A percentile compares a stretch with the other conserved stretches of the same genome.
These are phyloP conservation scores for Tylopilus rubrobrunneus DNA, from an alignment of 768 basidiomycete species.

Conservation along the genomic window DNA sequence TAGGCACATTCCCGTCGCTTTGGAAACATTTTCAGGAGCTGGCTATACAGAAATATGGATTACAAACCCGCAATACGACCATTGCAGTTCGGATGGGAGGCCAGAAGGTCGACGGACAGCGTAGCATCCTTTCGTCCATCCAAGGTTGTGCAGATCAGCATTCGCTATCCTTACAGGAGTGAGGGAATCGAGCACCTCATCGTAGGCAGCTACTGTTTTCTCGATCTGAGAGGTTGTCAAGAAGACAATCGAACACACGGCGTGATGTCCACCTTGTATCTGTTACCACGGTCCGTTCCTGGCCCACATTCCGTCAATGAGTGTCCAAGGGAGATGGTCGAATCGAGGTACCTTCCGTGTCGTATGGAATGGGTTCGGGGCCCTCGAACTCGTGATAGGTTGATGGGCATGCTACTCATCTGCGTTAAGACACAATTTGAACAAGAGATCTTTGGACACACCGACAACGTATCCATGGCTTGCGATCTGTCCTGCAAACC, in stretches of 20 bases:
- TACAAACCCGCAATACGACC: conserved; percentile 79
- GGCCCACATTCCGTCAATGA: background rate
- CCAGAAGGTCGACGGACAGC: conserved; percentile 71
- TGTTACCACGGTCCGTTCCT: conserved; percentile 91
- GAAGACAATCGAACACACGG: background rate
- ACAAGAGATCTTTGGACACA: conserved; percentile 30
- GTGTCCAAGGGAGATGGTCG: background rate
- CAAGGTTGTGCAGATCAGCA: conserved; percentile 2
- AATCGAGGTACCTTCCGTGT: conserved; percentile 60
- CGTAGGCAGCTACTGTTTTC: conserved; percentile 83
- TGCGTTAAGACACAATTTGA: conserved; percentile 1
- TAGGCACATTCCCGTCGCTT: conserved; percentile 88
- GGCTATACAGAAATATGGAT: background rate
- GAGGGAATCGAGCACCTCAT: conserved; percentile 54
- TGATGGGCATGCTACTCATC: conserved; percentile 66
- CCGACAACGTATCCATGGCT: conserved; percentile 84
- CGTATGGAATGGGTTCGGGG: conserved; percentile 85
- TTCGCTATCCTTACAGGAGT: background rate
- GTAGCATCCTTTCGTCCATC: conserved; percentile 60
- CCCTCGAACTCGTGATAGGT: conserved; percentile 92
- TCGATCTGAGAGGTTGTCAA: conserved; percentile 57
- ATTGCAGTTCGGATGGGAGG: conserved; percentile 75
- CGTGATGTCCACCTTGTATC: conserved; percentile 64
- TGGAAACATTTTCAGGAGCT: conserved; percentile 5
- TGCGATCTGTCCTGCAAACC: conserved; percentile 84